A percentile compares a stretch with the other conserved stretches of the same genome.
These are phyloP conservation scores for Lichtheimia ramosa DNA, from an alignment of 371 early-diverging fungal genomes.

Conservation along the genomic window DNA sequence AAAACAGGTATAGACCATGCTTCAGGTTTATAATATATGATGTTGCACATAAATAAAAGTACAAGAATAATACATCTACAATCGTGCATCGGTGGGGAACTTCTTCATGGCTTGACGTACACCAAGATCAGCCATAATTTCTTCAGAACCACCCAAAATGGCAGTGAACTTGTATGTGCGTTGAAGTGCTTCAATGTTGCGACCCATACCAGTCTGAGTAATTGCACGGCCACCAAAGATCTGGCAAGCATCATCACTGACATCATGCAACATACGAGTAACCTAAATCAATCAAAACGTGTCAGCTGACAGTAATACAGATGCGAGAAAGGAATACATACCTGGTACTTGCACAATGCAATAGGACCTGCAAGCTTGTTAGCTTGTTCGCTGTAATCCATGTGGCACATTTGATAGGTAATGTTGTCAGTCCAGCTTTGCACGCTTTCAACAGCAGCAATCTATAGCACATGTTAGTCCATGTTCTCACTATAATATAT, in stretches of 20 bases:
- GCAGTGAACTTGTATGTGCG: slow-evolving; percentile 57
- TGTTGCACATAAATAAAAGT: too few relatives aligned
- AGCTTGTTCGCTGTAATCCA: slow-evolving; percentile 63
- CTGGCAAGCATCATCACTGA: slow-evolving; percentile 67
- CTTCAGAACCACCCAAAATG: slow-evolving; percentile 73
- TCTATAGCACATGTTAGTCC: slow-evolving; percentile 13
- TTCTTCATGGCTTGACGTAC: slow-evolving; percentile 48
- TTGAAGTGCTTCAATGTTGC: slow-evolving; percentile 55
- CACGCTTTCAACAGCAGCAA: slow-evolving; percentile 59
- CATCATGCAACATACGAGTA: slow-evolving; percentile 59
- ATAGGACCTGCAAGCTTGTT: slow-evolving; percentile 70
- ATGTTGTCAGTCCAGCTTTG: slow-evolving; percentile 64
- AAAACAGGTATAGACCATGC: too few relatives aligned
- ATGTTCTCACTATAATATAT: slow-evolving; percentile 4
- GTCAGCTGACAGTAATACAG: not conserved
- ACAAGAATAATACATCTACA: not conserved
- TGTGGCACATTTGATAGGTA: slow-evolving; percentile 67
- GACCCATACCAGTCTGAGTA: slow-evolving; percentile 67
- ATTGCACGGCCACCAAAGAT: slow-evolving; percentile 74
- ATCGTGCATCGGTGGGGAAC: slow-evolving; percentile 29
- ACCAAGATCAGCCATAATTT: slow-evolving; percentile 55
- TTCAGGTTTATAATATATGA: too few relatives aligned
- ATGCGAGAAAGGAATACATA: not conserved
- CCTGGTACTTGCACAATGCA: slow-evolving; percentile 61
- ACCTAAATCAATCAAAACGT: not conserved